Conservation (phyloP, 2,329 filamentous ascomycete species). For the Mollisiaceae sp. region DNA sequence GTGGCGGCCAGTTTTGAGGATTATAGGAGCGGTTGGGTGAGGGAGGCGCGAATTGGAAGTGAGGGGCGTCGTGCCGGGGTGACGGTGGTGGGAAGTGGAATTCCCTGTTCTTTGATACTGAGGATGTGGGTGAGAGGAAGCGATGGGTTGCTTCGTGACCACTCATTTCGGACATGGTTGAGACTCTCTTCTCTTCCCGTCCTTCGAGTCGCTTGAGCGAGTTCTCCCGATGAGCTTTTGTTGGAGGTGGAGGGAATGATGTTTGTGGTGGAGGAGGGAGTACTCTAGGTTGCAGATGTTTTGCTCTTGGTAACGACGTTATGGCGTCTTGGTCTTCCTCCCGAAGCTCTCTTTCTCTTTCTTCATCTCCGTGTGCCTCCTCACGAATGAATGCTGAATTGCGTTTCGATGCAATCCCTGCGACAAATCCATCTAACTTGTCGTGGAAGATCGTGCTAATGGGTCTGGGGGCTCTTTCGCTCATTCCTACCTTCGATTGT, state of each 20-base stretch:
- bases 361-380: conserved; percentile 78
- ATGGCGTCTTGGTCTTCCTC: conserved; percentile 85
- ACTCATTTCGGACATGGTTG: conserved; percentile 25
- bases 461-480: conserved; percentile 61
- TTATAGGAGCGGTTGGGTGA: conserved; percentile 47
- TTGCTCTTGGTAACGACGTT: conserved; percentile 75
- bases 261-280: conserved; percentile 36
- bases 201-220: conserved; percentile 57
- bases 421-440: conserved; percentile 85
- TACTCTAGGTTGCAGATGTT: conserved; percentile 63
- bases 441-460: conserved; percentile 81
- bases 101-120: conserved; percentile 38
- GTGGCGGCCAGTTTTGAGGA: conserved; percentile 37
- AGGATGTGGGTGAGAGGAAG: conserved; percentile 36
- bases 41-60: conserved; percentile 64
- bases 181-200: conserved; percentile 39
- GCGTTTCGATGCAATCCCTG: conserved; percentile 83
- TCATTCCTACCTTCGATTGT: conserved; percentile 35
- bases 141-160: conserved; percentile 48
- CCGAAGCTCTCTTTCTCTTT: conserved; percentile 79
- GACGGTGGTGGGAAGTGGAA: conserved; percentile 64
- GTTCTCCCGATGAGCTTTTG: conserved; percentile 44
- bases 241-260: conserved; percentile 41
- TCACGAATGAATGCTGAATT: conserved; percentile 83
- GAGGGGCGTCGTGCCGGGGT: conserved; percentile 54